These are phyloP conservation scores for Eudorina sp. DNA, from an alignment of 139 green algal genomes.

Conservation along the genomic window DNA sequence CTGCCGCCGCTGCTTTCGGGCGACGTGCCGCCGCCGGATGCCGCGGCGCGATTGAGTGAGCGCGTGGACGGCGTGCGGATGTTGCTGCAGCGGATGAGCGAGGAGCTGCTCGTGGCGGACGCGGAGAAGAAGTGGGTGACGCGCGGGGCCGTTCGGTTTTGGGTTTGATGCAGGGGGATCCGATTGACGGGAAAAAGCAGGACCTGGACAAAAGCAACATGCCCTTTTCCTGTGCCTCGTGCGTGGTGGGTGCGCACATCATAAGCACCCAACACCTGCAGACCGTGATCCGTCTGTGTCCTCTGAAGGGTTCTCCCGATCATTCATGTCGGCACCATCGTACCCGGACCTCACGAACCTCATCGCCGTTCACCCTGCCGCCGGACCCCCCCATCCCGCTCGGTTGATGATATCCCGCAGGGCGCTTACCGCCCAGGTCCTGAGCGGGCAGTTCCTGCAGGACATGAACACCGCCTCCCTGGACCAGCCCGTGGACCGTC, in stretches of 20 bases:
- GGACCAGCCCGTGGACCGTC: slow-evolving; percentile 10
- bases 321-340: too few species aligned
- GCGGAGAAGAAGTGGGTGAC: slow-evolving; percentile 31
- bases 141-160: not conserved
- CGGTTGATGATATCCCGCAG: not conserved
- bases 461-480: not conserved
- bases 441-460: not conserved
- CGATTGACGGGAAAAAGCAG: too few species aligned
- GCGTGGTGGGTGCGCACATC: too few species aligned
- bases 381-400: not conserved
- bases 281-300: too few species aligned
- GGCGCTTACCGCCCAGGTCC: not conserved
- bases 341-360: too few species aligned
- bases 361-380: too few species aligned
- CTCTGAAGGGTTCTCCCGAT: too few species aligned
- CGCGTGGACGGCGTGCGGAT: slow-evolving; percentile 29
- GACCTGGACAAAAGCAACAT: too few species aligned
- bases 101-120: slow-evolving; percentile 45
- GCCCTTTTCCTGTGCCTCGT: too few species aligned
- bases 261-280: too few species aligned
- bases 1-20: slow-evolving; percentile 17
- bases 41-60: slow-evolving; percentile 34
- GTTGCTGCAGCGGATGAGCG: slow-evolving; percentile 42
- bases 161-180: not conserved
- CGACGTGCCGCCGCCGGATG: slow-evolving; percentile 19